Conservation (phyloP, 2,329 filamentous ascomycete genomes). For the Paraconiothyrium sp. region DNA sequence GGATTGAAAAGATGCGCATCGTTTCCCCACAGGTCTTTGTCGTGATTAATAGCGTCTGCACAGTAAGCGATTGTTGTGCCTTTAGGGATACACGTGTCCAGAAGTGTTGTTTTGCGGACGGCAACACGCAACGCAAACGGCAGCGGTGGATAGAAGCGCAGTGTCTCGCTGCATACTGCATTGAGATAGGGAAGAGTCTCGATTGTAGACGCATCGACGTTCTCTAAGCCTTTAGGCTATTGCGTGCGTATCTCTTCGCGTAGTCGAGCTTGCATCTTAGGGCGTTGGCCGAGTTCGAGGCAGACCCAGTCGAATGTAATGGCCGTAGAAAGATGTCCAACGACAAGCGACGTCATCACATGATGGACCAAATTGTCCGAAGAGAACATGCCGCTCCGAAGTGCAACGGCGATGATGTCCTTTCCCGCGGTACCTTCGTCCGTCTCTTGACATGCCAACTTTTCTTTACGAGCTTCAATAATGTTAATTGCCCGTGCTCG, state of each 20-base stretch:
- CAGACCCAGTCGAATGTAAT: constrained; percentile 5
- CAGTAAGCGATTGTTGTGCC: too few relatives aligned
- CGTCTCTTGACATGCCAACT: too few relatives aligned
- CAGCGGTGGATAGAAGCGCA: not conserved
- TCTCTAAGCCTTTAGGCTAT: not conserved
- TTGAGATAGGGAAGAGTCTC: not conserved
- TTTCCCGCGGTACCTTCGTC: too few relatives aligned
- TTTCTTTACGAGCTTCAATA: too few relatives aligned
- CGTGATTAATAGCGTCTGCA: too few relatives aligned
- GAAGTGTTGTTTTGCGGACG: constrained; percentile 1
- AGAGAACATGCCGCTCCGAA: constrained; percentile 3
- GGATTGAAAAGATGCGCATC: too few relatives aligned
- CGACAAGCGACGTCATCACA: not conserved
- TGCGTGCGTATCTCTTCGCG: constrained; percentile 1
- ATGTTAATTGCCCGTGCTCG: too few relatives aligned
- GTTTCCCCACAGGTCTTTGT: too few relatives aligned
- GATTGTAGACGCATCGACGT: constrained; percentile 2
- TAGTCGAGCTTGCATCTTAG: constrained; percentile 2
- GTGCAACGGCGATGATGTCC: too few relatives aligned
- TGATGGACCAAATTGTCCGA: constrained; percentile 1
- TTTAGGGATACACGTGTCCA: too few relatives aligned
- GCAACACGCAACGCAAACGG: constrained; percentile 3
- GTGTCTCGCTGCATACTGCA: constrained; percentile 3
- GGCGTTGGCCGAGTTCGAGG: constrained; percentile 1
- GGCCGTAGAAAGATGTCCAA: not conserved